These are phyloP conservation scores for Purpureocillium takamizusanense DNA, from an alignment of 2,329 filamentous ascomycete genomes.

Conservation along the genomic window DNA sequence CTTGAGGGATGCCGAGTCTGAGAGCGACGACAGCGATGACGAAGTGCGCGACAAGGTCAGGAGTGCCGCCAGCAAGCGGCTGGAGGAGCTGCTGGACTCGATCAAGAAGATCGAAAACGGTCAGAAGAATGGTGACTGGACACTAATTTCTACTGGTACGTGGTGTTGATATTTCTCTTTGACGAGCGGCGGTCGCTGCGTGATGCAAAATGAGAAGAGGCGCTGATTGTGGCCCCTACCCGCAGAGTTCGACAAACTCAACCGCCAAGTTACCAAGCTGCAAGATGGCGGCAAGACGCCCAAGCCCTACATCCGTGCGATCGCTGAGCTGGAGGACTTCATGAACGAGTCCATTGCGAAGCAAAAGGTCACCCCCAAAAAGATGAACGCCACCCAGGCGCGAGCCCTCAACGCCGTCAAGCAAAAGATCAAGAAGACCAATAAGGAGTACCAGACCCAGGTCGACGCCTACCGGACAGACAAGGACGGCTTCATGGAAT, in stretches of 20 bases:
- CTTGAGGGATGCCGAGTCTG: constrained; percentile 64
- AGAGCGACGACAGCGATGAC: constrained; percentile 80
- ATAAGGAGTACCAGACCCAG: constrained; percentile 84
- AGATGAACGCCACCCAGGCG: constrained; percentile 95
- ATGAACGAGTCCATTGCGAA: constrained; percentile 92
- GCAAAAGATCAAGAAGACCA: constrained; percentile 98
- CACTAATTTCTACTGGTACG: constrained; percentile 79
- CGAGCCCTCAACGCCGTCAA: constrained; percentile 94
- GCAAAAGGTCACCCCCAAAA: constrained; percentile 92
- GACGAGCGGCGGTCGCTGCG: too few relatives aligned
- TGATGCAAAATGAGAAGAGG: background rate
- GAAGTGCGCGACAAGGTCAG: constrained; percentile 82
- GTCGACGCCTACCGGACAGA: constrained; percentile 81
- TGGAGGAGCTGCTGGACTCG: constrained; percentile 85
- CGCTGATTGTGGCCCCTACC: constrained; percentile 4
- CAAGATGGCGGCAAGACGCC: constrained; percentile 69
- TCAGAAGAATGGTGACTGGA: constrained; percentile 96
- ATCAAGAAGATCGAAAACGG: constrained; percentile 93
- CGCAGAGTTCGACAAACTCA: constrained; percentile 88
- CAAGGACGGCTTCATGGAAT: constrained; percentile 82
- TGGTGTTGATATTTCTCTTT: constrained; percentile 5
- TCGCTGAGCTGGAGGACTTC: constrained; percentile 88
- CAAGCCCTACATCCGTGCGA: constrained; percentile 85
- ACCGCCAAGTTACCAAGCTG: constrained; percentile 75
- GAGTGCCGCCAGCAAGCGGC: constrained; percentile 95